Base-by-base conservation (phyloP, 2,329 filamentous ascomycete genomes). In the Beauveria bassiana region DNA sequence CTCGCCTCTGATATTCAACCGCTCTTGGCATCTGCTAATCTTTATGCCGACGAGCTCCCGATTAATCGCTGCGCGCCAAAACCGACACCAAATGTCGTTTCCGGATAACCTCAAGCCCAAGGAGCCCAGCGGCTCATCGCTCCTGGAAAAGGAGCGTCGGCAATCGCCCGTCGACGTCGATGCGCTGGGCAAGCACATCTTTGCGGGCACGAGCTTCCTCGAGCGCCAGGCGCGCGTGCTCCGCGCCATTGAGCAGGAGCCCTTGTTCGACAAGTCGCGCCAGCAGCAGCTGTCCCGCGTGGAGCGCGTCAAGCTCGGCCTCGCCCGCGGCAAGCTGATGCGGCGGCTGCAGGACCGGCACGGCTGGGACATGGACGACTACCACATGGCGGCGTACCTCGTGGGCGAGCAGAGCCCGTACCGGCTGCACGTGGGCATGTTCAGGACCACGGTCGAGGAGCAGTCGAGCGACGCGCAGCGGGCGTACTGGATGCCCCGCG, bases 361-460 rank as follows among this genome's bases (percentile, higher is more conserved):
- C 73, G 80, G 83, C n/a, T 93, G 89, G 89, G 77, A 74, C 7
- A 68, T 79, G 28, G 83, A 89, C 10, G 89, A 93, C 62, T 84
- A 83, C 66, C 70, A 78, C 40, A 77, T 79, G 59, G 89, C 90
- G 61, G 84, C 85, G 66, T 85, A 89, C 16, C 78, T 93, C 63
- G 82, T 91, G 66, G 84, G 83, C 62, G 90, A 93, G 75, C 86
- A 87, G 2, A 87, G 85, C 2, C 89, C 89, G 1, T 91, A 91
- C 68, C 87, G 84, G 1, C 78, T 93, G 2, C 89, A 92, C 69
- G 86, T 61, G 20, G 56, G 58, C 64, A 78, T 78, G 71, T 78
- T 78, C 61, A 66, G 75, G 38, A 74, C 74, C 56, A 91, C 89
- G 0, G 78, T 91, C 38, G 79, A 82, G 31, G 87, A 89, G 66